These are phyloP conservation scores for Triticum urartu DNA, from an alignment of 176 grass and related monocot species.

Conservation along the genomic window DNA sequence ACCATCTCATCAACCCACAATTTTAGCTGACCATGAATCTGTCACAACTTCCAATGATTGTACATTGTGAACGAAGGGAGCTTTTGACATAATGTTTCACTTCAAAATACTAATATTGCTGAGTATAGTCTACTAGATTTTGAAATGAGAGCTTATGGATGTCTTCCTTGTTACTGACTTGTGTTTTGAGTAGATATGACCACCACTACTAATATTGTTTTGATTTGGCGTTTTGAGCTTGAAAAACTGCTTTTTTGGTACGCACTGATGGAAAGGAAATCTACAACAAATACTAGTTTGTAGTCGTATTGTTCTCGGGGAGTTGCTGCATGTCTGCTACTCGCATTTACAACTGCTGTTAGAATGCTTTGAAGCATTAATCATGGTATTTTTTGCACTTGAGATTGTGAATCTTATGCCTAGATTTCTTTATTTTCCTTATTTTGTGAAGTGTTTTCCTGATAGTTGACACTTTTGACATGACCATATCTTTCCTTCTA, in stretches of 20 bases:
- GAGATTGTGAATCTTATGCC: not conserved
- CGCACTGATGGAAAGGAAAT: conserved; percentile 6
- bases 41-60: not conserved
- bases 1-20: not conserved
- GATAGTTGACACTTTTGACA: not conserved
- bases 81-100: not conserved
- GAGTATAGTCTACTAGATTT: not conserved
- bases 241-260: not conserved
- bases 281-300: not conserved
- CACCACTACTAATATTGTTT: not conserved
- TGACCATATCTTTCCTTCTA: too few species aligned
- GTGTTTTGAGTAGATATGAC: not conserved
- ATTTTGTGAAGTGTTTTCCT: not conserved
- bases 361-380: not conserved
- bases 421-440: not conserved
- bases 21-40: too few species aligned
- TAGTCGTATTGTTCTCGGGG: not conserved
- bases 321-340: not conserved
- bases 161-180: not conserved
- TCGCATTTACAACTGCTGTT: not conserved
- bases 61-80: not conserved
- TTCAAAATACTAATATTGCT: conserved; percentile 6
- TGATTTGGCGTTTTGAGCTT: conserved; percentile 5
- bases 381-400: not conserved
- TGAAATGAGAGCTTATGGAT: not conserved